Conservation (phyloP, 2,329 filamentous ascomycete genomes). For the Zalaria sp. region DNA sequence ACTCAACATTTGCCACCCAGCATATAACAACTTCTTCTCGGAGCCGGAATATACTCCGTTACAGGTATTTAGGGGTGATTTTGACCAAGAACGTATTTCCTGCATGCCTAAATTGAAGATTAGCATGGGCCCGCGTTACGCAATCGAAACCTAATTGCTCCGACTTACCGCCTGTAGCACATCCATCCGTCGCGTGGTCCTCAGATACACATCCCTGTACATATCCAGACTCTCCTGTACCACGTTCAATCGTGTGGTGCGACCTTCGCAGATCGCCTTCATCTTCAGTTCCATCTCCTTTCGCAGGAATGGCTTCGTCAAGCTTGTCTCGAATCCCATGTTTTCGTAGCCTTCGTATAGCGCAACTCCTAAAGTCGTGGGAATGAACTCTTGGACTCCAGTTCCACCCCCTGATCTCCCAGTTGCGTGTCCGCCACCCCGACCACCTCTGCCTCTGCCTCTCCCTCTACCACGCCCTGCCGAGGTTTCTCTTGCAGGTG, state of each 20-base stretch:
- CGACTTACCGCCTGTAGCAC: conserved; percentile 38
- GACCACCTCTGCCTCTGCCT: conserved; percentile 30
- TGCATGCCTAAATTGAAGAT: too few relatives aligned
- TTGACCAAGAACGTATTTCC: too few relatives aligned
- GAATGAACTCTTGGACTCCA: conserved; percentile 71
- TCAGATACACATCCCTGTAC: conserved; percentile 75
- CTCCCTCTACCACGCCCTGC: conserved; percentile 23
- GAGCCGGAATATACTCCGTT: too few relatives aligned
- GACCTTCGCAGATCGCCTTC: conserved; percentile 90
- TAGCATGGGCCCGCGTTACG: too few relatives aligned
- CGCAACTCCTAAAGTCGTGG: conserved; percentile 79
- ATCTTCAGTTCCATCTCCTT: conserved; percentile 97
- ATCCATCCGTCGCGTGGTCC: conserved; percentile 63
- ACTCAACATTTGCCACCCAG: too few relatives aligned
- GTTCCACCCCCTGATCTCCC: conserved; percentile 31
- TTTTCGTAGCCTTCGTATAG: conserved; percentile 89
- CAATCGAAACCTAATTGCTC: too few relatives aligned
- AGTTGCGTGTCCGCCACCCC: conserved; percentile 30
- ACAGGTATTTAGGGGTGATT: too few relatives aligned
- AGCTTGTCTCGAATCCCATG: conserved; percentile 81
- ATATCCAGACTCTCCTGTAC: conserved; percentile 72
- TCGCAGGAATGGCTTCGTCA: conserved; percentile 88
- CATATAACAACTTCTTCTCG: too few relatives aligned
- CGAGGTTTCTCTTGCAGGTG: conserved; percentile 19
- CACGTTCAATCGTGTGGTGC: conserved; percentile 58